A percentile compares a stretch with the other conserved stretches of the same genome.
Evolutionary conservation across 1,284 basidiomycete species (phyloP).

Genomic region (Microbotryum scabiosae): DNA sequence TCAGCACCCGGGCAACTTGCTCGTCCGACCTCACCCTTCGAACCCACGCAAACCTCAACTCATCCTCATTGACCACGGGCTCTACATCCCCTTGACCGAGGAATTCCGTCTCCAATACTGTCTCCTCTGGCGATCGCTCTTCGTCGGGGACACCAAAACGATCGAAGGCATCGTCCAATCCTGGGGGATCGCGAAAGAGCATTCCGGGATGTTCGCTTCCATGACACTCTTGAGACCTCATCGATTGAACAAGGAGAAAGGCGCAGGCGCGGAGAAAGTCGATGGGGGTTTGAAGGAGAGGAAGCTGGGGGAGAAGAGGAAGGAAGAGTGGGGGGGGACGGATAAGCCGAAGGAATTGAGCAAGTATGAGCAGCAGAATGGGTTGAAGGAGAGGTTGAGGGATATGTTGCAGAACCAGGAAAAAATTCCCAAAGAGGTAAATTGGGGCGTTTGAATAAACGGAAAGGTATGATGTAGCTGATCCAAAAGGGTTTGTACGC

Average conservation of each 20-base stretch:
- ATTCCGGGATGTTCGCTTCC: conserved; percentile 57
- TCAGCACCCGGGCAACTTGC: conserved; percentile 57
- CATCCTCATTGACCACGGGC: conserved; percentile 70
- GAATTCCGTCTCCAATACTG: conserved; percentile 42
- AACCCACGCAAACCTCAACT: conserved; percentile 59
- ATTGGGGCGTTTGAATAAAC: conserved; percentile 17
- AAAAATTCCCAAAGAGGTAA: conserved; percentile 42
- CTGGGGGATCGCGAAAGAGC: conserved; percentile 63
- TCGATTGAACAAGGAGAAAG: conserved; percentile 23
- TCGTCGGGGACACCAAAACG: conserved; percentile 57
- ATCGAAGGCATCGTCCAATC: conserved; percentile 55
- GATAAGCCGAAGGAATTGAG: conserved; percentile 27
- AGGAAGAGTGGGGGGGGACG: conserved; percentile 18
- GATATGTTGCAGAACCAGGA: conserved; percentile 47
- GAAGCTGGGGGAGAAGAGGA: conserved; percentile 40
- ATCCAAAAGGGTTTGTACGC: not conserved
- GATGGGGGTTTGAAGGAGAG: conserved; percentile 45
- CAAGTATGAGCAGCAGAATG: conserved; percentile 43
- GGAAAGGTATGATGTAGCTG: not conserved
- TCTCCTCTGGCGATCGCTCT: conserved; percentile 65
- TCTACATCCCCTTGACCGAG: conserved; percentile 46
- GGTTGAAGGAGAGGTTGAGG: conserved; percentile 45
- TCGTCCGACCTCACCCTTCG: conserved; percentile 63
- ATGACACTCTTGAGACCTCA: conserved; percentile 35
- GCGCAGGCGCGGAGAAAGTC: conserved; percentile 35